Percentiles rank a stretch among this genome's conserved stretches.
phyloP scores from a whole-genome alignment of 1,284 basidiomycete species.

The Sporisorium iseilematis-ciliati region DNA sequence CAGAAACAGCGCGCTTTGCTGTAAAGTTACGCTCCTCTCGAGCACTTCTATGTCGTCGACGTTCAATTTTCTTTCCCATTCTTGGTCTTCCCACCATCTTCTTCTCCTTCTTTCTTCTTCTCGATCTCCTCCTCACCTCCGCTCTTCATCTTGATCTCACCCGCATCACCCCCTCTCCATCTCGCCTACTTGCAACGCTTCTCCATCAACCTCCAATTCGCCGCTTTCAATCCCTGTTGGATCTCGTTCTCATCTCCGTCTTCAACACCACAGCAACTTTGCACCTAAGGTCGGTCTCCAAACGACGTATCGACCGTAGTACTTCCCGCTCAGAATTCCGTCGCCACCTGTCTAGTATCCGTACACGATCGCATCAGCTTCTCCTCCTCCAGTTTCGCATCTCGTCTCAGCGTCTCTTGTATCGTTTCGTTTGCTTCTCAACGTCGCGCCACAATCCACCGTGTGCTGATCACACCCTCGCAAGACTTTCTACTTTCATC shows the following conservation, averaged over 20 bases:
- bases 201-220: not conserved
- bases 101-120: conserved; percentile 1
- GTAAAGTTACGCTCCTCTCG: conserved; percentile 3
- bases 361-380: conserved; percentile 18
- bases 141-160: not conserved
- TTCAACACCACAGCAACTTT: not conserved
- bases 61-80: not conserved
- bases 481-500: no score
- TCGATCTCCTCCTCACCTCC: not conserved
- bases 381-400: not conserved
- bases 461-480: no score
- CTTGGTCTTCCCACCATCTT: not conserved
- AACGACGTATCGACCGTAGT: not conserved
- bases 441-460: not conserved
- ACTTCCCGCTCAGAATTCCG: not conserved
- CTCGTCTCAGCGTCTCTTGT: conserved; percentile 1
- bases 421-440: not conserved
- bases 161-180: no score
- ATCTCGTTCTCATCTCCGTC: not conserved
- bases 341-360: not conserved
- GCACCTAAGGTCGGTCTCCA: not conserved
- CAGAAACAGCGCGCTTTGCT: conserved; percentile 1
- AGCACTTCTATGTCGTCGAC: not conserved
- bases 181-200: not conserved
- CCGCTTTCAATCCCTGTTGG: not conserved